Conservation (phyloP, 106 monocot species). For the Alisma plantagoaquatica region DNA sequence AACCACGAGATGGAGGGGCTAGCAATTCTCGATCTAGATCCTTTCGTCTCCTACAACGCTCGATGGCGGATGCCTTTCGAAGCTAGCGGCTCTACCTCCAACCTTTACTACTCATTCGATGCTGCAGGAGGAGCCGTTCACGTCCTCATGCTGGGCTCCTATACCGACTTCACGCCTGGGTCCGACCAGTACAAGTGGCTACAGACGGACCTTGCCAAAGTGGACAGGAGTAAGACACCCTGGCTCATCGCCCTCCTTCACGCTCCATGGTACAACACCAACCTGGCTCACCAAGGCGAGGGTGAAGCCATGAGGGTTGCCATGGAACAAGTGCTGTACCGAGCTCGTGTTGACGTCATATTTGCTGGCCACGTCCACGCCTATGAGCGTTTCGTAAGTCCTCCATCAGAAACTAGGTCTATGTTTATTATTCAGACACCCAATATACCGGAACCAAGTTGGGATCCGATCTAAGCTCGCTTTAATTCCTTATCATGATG, state of each 20-base stretch:
- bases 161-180: slow-evolving; percentile 25
- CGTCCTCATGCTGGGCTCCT: slow-evolving; percentile 76
- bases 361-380: slow-evolving; percentile 85
- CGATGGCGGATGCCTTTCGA: slow-evolving; percentile 60
- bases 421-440: too few relatives aligned
- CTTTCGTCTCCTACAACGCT: slow-evolving; percentile 64
- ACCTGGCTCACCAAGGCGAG: slow-evolving; percentile 67
- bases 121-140: slow-evolving; percentile 61
- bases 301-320: slow-evolving; percentile 72
- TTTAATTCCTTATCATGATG: not conserved
- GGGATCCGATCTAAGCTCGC: not conserved
- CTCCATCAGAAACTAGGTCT: not conserved
- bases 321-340: slow-evolving; percentile 47
- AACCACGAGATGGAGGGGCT: slow-evolving; percentile 77
- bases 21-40: slow-evolving; percentile 11
- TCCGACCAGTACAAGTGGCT: slow-evolving; percentile 71
- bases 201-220: slow-evolving; percentile 33
- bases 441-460: not conserved
- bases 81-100: slow-evolving; percentile 49
- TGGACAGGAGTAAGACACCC: slow-evolving; percentile 44
- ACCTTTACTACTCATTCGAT: slow-evolving; percentile 79
- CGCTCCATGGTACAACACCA: slow-evolving; percentile 91
- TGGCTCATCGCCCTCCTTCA: slow-evolving; percentile 73
- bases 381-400: slow-evolving; percentile 82
- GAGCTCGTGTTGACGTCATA: slow-evolving; percentile 51